Conservation (phyloP, 129 eudicot species). For the Glebionis coronaria region DNA sequence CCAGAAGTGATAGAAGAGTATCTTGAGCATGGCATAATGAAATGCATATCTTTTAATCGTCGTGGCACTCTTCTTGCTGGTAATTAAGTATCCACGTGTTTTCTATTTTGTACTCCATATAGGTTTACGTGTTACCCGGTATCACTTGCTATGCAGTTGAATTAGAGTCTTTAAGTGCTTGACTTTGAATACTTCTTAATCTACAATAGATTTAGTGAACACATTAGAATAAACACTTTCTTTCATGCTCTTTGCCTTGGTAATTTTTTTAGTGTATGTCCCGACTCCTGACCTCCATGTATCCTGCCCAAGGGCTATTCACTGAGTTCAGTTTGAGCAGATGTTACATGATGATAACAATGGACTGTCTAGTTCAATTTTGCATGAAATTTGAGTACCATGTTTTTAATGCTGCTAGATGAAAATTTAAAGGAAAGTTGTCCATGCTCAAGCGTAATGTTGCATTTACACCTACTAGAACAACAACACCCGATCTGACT, state of each 20-base stretch:
- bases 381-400: neutral
- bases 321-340: neutral
- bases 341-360: neutral
- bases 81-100: conserved; percentile 19
- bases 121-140: no score
- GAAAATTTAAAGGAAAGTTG: neutral
- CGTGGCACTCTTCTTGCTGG: conserved; percentile 99
- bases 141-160: no score
- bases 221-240: no score
- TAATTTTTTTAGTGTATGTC: no score
- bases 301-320: no score
- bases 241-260: no score
- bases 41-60: conserved; percentile 92
- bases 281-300: no score
- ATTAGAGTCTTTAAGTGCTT: no score
- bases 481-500: no score
- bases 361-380: neutral
- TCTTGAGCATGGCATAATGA: conserved; percentile 87
- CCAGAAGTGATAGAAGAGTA: conserved; percentile 98
- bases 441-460: neutral
- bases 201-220: no score
- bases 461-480: neutral
- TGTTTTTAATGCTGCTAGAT: neutral
- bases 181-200: no score
- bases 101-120: neutral